Percentiles rank a stretch among this genome's conserved stretches.
Evolutionary conservation across 495 filamentous ascomycete species (phyloP).

Genomic region (Daldinia caldariorum): DNA sequence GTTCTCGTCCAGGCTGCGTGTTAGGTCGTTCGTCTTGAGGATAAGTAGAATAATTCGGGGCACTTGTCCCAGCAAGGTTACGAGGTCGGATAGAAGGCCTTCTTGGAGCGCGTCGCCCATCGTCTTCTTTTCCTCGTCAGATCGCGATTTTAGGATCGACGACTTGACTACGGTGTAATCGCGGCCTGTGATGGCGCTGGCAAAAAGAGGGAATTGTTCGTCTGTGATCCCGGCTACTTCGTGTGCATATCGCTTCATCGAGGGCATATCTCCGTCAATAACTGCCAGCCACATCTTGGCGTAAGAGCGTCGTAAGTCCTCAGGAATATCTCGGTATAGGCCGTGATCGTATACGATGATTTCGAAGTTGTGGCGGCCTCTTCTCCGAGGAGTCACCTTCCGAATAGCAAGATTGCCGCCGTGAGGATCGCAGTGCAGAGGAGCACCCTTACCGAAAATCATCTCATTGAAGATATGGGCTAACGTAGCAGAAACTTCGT

Average conservation of each 20-base stretch:
- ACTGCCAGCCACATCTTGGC: slow-evolving; percentile 98
- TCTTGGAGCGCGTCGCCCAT: slow-evolving; percentile 86
- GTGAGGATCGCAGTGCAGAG: slow-evolving; percentile 97
- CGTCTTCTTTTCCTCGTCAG: slow-evolving; percentile 77
- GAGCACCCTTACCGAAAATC: slow-evolving; percentile 92
- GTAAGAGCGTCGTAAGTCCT: slow-evolving; percentile 80
- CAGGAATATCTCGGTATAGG: slow-evolving; percentile 91
- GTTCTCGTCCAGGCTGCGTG: slow-evolving; percentile 91
- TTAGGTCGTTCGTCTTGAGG: slow-evolving; percentile 98
- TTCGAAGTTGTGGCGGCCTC: slow-evolving; percentile 81
- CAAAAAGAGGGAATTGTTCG: slow-evolving; percentile 94
- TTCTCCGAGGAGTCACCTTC: slow-evolving; percentile 65
- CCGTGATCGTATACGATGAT: slow-evolving; percentile 99
- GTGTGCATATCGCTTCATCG: slow-evolving; percentile 87
- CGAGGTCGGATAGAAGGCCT: slow-evolving; percentile 85
- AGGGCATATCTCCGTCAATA: slow-evolving; percentile 81
- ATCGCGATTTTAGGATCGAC: slow-evolving; percentile 68
- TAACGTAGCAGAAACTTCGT: slow-evolving; percentile 94
- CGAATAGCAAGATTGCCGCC: slow-evolving; percentile 97
- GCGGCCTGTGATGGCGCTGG: slow-evolving; percentile 93
- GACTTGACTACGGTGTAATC: slow-evolving; percentile 80
- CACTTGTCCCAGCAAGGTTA: slow-evolving; percentile 88
- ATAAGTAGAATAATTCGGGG: slow-evolving; percentile 93
- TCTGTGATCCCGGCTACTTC: slow-evolving; percentile 91
- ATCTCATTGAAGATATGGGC: slow-evolving; percentile 98